A percentile compares a stretch with the other conserved stretches of the same genome.
phyloP scores from a whole-genome alignment of 1,284 basidiomycete species.

The Ustilago crameri region DNA sequence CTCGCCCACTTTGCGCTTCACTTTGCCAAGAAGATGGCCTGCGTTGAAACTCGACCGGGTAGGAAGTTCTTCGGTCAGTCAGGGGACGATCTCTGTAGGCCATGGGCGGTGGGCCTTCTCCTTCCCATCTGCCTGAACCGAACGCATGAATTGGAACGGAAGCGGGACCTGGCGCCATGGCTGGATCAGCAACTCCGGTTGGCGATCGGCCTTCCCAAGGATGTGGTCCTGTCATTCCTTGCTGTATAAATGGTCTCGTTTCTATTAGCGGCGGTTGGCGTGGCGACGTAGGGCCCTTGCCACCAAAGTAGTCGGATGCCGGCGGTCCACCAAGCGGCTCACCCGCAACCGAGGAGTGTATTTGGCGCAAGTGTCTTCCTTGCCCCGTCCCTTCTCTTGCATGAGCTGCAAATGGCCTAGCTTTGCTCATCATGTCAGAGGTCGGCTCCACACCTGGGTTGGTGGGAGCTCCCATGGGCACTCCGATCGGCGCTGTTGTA shows the following conservation, averaged over 20 bases:
- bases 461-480: slow-evolving; percentile 18
- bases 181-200: slow-evolving; percentile 3
- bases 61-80: slow-evolving; percentile 20
- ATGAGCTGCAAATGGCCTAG: slow-evolving; percentile 5
- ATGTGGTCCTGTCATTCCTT: slow-evolving; percentile 10
- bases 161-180: slow-evolving; percentile 2
- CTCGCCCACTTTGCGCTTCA: slow-evolving; percentile 17
- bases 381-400: slow-evolving; percentile 9
- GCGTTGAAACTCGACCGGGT: slow-evolving; percentile 13
- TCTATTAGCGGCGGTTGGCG: slow-evolving; percentile 20
- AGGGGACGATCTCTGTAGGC: slow-evolving; percentile 12
- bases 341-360: slow-evolving; percentile 6
- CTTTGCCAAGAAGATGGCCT: slow-evolving; percentile 22
- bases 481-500: slow-evolving; percentile 16
- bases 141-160: slow-evolving; percentile 7
- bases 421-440: neutral
- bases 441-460: slow-evolving; percentile 6
- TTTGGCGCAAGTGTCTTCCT: slow-evolving; percentile 17
- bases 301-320: slow-evolving; percentile 20
- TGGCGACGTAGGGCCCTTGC: slow-evolving; percentile 21
- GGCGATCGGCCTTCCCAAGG: slow-evolving; percentile 15
- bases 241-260: slow-evolving; percentile 9
- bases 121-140: slow-evolving; percentile 21
- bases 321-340: slow-evolving; percentile 2
- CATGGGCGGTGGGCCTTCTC: slow-evolving; percentile 5